Evolutionary conservation across 768 basidiomycete species (phyloP).

Genomic region (Boletus rubescentipes): DNA sequence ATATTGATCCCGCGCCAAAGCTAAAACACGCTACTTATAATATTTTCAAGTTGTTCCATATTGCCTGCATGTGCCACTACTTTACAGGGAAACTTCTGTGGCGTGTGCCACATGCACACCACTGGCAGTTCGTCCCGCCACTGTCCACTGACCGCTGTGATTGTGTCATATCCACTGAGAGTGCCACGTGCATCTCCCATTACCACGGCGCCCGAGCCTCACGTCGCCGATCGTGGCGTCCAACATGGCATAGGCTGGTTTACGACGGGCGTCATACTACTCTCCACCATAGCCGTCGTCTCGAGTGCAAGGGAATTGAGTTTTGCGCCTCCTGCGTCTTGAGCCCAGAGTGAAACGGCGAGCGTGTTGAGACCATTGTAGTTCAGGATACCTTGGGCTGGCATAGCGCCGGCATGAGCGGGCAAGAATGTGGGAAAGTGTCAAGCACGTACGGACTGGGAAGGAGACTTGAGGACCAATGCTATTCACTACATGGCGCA

Average conservation of each 20-base stretch:
- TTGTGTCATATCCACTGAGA: too few species aligned
- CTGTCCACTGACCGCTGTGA: too few species aligned
- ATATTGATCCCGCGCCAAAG: too few species aligned
- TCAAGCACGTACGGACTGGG: constrained; percentile 23
- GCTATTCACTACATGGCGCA: constrained; percentile 16
- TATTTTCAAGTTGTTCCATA: too few species aligned
- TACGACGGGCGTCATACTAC: constrained; percentile 21
- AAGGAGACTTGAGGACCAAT: constrained; percentile 26
- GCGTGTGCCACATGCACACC: too few species aligned
- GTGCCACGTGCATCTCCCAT: too few species aligned
- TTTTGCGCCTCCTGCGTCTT: constrained; percentile 39
- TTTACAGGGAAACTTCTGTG: too few species aligned
- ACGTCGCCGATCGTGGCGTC: constrained; percentile 19
- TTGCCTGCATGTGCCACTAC: too few species aligned
- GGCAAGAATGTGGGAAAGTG: background rate
- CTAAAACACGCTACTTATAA: too few species aligned
- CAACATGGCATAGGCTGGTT: constrained; percentile 31
- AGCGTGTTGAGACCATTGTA: constrained; percentile 48
- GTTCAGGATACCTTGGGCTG: constrained; percentile 51
- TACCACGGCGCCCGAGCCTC: background rate
- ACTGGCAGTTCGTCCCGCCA: too few species aligned
- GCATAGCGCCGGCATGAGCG: constrained; percentile 6
- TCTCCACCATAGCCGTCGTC: constrained; percentile 34
- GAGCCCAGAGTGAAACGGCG: constrained; percentile 49
- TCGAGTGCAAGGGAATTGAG: constrained; percentile 39